Evolutionary conservation across 2,329 filamentous ascomycete species (phyloP).

Genomic region (Coniella vitis): DNA sequence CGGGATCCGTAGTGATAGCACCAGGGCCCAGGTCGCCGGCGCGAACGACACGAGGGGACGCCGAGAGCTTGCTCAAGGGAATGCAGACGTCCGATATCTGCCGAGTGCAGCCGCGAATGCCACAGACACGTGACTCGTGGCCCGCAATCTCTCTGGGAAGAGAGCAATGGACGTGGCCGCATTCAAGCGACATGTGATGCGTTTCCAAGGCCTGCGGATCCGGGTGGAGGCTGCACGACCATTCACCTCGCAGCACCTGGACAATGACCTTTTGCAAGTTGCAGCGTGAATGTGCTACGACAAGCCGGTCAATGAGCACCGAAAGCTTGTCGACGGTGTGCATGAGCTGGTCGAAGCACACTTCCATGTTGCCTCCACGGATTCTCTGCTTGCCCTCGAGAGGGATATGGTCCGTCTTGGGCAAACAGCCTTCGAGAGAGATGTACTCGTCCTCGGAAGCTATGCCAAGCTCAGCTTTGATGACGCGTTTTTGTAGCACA

Average conservation of each 20-base stretch:
- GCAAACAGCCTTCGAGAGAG: constrained; percentile 9
- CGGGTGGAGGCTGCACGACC: neutral
- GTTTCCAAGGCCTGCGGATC: neutral
- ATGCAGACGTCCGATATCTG: constrained; percentile 10
- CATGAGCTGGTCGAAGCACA: constrained; percentile 14
- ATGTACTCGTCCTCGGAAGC: constrained; percentile 11
- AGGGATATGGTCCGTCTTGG: neutral
- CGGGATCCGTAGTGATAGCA: constrained; percentile 1
- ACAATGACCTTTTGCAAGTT: constrained; percentile 8
- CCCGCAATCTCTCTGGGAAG: neutral
- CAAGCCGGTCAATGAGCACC: neutral
- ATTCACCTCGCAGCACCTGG: neutral
- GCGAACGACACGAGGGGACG: constrained; percentile 2
- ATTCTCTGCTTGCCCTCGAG: constrained; percentile 7
- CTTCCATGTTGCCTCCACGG: constrained; percentile 13
- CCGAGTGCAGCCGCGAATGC: constrained; percentile 7
- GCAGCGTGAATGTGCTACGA: constrained; percentile 4
- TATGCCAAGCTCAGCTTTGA: neutral
- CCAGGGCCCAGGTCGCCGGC: constrained; percentile 1
- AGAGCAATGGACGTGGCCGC: constrained; percentile 11
- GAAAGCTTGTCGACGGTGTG: constrained; percentile 4
- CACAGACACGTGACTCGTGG: neutral
- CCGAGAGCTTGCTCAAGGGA: constrained; percentile 3
- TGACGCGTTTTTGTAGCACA: constrained; percentile 1
- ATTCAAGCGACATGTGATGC: constrained; percentile 11